Evolutionary conservation across 805 yeast species (phyloP).

Genomic region (Teunomyces atbi): DNA sequence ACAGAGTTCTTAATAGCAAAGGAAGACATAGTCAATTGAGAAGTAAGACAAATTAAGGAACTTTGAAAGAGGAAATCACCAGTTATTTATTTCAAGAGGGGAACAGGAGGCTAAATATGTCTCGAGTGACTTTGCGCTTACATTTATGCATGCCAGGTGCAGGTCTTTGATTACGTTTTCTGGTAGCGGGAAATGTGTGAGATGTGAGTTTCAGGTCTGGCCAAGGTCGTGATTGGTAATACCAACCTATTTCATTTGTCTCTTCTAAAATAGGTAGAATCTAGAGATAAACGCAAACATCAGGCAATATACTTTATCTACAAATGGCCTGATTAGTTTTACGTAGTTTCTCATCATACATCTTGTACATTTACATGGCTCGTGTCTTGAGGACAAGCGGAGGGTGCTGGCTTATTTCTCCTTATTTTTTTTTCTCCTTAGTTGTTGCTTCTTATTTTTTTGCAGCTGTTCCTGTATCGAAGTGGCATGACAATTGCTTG

Average conservation of each 20-base stretch:
- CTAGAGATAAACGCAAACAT: too few relatives aligned
- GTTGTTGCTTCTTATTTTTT: background rate
- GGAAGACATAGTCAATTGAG: background rate
- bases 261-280: too few relatives aligned
- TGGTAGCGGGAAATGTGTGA: background rate
- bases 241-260: background rate
- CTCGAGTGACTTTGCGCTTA: too few relatives aligned
- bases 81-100: constrained; percentile 1
- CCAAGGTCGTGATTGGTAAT: background rate
- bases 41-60: too few relatives aligned
- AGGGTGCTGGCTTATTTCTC: background rate
- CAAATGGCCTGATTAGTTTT: too few relatives aligned
- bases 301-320: background rate
- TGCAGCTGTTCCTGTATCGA: constrained; percentile 3
- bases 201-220: background rate
- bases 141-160: background rate
- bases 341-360: too few relatives aligned
- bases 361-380: too few relatives aligned
- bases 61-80: background rate
- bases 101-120: background rate
- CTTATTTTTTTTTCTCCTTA: background rate
- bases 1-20: constrained; percentile 5
- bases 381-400: background rate
- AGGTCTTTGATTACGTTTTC: background rate
- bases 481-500: background rate